phyloP scores from a whole-genome alignment of 2,329 filamentous ascomycete genomes.

The Cercospora sojina region DNA sequence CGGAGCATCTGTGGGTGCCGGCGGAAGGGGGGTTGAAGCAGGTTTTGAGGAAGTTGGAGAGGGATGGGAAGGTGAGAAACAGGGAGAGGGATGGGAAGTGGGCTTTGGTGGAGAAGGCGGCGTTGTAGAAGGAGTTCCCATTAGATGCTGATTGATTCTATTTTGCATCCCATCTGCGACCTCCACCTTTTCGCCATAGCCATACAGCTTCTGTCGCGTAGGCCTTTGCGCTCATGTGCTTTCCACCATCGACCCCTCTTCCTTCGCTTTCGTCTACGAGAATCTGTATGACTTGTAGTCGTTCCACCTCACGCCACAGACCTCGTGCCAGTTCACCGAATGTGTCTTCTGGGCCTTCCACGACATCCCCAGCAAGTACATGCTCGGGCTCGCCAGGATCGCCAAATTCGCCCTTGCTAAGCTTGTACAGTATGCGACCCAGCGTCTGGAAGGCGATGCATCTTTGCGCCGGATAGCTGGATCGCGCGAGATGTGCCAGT shows the following conservation, averaged over 20 bases:
- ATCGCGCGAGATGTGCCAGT: slow-evolving; percentile 75
- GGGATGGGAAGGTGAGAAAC: slow-evolving; percentile 65
- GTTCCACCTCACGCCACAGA: slow-evolving; percentile 77
- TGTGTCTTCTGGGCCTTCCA: slow-evolving; percentile 49
- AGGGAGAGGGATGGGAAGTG: slow-evolving; percentile 40
- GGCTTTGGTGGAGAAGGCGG: slow-evolving; percentile 29
- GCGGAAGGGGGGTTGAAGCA: slow-evolving; percentile 75
- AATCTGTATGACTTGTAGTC: slow-evolving; percentile 73
- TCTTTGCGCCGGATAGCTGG: slow-evolving; percentile 78
- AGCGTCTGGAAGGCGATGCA: slow-evolving; percentile 91
- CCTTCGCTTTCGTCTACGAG: slow-evolving; percentile 71
- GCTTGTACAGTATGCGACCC: slow-evolving; percentile 76
- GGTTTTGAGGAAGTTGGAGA: slow-evolving; percentile 74
- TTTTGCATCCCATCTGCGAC: slow-evolving; percentile 56
- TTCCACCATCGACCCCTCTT: slow-evolving; percentile 55
- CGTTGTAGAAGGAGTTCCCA: slow-evolving; percentile 10
- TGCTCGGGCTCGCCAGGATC: slow-evolving; percentile 47
- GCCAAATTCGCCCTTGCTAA: slow-evolving; percentile 72
- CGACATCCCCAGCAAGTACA: slow-evolving; percentile 11
- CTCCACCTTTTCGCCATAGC: slow-evolving; percentile 74
- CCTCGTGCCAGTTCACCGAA: slow-evolving; percentile 61
- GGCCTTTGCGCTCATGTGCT: slow-evolving; percentile 73
- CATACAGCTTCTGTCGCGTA: slow-evolving; percentile 89
- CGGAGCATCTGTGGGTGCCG: slow-evolving; percentile 70
- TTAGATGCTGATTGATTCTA: background rate